Conservation (phyloP, 2,329 filamentous ascomycete species). For the Apiospora saccharicola region DNA sequence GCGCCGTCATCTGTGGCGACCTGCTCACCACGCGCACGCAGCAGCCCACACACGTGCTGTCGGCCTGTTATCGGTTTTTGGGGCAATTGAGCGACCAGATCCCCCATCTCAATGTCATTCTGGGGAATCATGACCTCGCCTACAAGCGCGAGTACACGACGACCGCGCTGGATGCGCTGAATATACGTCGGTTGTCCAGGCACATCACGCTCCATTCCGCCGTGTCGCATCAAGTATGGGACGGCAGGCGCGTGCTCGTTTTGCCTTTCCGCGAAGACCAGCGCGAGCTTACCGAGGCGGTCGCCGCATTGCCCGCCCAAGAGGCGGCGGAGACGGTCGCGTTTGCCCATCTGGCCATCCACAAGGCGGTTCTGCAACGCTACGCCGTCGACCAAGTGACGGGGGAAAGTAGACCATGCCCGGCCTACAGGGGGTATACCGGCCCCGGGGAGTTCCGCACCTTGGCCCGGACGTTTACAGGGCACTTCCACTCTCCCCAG, state of each 20-base stretch:
- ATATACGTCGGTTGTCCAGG: slow-evolving; percentile 35
- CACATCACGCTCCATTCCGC: slow-evolving; percentile 38
- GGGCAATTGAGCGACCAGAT: slow-evolving; percentile 36
- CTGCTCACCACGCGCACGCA: slow-evolving; percentile 40
- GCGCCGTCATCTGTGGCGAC: slow-evolving; percentile 44
- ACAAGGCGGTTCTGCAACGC: slow-evolving; percentile 43
- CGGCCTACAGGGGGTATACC: slow-evolving; percentile 39
- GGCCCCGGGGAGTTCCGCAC: slow-evolving; percentile 37
- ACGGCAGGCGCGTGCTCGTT: slow-evolving; percentile 40
- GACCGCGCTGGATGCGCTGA: slow-evolving; percentile 42
- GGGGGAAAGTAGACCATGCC: slow-evolving; percentile 27
- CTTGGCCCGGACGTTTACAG: slow-evolving; percentile 44
- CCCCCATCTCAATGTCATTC: slow-evolving; percentile 42
- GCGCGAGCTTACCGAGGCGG: slow-evolving; percentile 35
- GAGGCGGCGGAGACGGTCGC: slow-evolving; percentile 38
- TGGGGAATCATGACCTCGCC: slow-evolving; percentile 46
- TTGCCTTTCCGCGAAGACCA: slow-evolving; percentile 46
- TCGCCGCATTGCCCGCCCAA: slow-evolving; percentile 33
- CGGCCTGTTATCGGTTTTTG: slow-evolving; percentile 44
- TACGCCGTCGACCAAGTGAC: slow-evolving; percentile 33
- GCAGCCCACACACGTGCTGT: slow-evolving; percentile 42
- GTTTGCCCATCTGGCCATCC: slow-evolving; percentile 44
- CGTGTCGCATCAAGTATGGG: slow-evolving; percentile 37
- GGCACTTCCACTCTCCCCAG: slow-evolving; percentile 44
- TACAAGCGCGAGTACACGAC: slow-evolving; percentile 41